These are phyloP conservation scores for Colletotrichum spaethianum DNA, from an alignment of 2,329 filamentous ascomycete genomes.

Conservation along the genomic window DNA sequence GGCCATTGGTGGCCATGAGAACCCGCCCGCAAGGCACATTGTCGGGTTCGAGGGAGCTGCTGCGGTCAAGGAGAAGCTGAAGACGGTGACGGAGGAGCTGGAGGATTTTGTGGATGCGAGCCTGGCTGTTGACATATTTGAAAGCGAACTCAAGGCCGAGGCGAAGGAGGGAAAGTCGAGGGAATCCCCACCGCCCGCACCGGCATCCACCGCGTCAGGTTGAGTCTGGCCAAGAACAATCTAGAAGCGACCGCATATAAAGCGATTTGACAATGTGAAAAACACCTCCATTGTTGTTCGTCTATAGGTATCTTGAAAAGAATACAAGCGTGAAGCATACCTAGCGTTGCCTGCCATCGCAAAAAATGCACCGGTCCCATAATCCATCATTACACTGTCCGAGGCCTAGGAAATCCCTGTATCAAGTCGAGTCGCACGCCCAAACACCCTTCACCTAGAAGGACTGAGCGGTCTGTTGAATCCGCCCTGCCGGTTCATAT, in stretches of 20 bases:
- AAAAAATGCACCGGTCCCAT: not conserved
- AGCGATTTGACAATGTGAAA: not conserved
- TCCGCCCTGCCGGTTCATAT: conserved; percentile 89
- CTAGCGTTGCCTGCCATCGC: not conserved
- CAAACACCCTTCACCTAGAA: conserved; percentile 49
- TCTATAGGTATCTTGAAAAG: conserved; percentile 31
- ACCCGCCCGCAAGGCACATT: conserved; percentile 93
- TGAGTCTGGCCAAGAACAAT: not conserved
- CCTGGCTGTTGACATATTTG: conserved; percentile 83
- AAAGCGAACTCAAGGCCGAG: conserved; percentile 68
- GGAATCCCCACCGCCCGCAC: conserved; percentile 45
- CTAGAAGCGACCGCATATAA: not conserved
- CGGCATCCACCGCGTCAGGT: conserved; percentile 35
- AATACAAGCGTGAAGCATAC: conserved; percentile 11
- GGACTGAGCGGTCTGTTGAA: conserved; percentile 86
- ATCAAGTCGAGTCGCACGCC: not conserved
- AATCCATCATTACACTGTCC: not conserved
- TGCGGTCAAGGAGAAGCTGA: conserved; percentile 95
- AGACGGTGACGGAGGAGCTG: conserved; percentile 94
- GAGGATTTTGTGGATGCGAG: conserved; percentile 97
- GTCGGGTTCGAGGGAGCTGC: conserved; percentile 90
- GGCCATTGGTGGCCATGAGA: conserved; percentile 95
- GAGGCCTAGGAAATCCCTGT: not conserved
- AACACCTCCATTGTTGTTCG: not conserved
- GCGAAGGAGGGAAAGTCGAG: conserved; percentile 58